These are phyloP conservation scores for Berberis thunbergii DNA, from an alignment of 164 flowering plant species.

Conservation along the genomic window DNA sequence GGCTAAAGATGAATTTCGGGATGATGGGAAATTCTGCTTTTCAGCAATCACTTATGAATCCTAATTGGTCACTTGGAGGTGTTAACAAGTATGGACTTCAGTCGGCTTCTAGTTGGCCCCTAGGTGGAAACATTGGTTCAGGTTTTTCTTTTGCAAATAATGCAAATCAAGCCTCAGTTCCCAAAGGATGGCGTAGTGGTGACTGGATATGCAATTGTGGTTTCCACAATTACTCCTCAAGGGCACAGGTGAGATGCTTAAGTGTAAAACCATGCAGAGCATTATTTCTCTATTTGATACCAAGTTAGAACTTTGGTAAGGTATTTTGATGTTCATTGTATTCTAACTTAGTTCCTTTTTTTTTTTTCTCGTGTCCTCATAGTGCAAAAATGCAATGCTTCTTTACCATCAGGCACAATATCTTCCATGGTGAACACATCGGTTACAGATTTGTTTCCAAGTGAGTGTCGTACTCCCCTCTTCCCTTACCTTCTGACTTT, in stretches of 20 bases:
- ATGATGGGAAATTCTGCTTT: constrained; percentile 33
- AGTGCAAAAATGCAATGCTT: constrained; percentile 91
- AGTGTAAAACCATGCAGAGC: neutral
- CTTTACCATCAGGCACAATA: constrained; percentile 40
- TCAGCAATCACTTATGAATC: constrained; percentile 37
- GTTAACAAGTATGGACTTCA: constrained; percentile 42
- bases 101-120: constrained; percentile 40
- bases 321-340: neutral
- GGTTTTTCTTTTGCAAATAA: constrained; percentile 36
- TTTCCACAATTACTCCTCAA: constrained; percentile 90
- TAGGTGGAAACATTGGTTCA: constrained; percentile 28
- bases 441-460: constrained; percentile 18
- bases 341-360: neutral
- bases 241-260: constrained; percentile 46
- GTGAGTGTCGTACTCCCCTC: constrained; percentile 9
- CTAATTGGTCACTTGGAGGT: constrained; percentile 48
- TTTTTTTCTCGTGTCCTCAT: constrained; percentile 16
- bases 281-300: neutral
- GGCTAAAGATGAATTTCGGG: constrained; percentile 49
- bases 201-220: constrained; percentile 96
- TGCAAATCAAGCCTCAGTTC: constrained; percentile 37
- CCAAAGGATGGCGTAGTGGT: constrained; percentile 85
- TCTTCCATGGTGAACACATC: constrained; percentile 20
- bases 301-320: neutral
- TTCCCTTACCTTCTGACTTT: neutral